Evolutionary conservation across 495 filamentous ascomycete genomes (phyloP), one percentile per base, ranked within the genome.

Genomic region (Daldinia bambusicola): DNA sequence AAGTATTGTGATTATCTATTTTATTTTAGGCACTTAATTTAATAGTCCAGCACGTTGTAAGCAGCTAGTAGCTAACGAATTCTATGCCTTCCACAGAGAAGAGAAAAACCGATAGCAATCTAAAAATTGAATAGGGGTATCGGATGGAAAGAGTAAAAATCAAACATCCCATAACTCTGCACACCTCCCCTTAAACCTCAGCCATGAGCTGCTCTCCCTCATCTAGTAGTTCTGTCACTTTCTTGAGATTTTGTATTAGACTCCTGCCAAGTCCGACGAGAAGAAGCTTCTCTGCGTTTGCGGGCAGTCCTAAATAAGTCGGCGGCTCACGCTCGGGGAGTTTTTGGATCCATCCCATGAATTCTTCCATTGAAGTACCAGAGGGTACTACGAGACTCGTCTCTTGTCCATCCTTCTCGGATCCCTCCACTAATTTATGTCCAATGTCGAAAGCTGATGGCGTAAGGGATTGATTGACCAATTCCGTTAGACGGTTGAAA

Each of bases 311-410:
- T n/a, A 99, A 84, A 77, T 97, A 99, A 6, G 94, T 97, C 0
- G 95, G 95, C 50, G 95, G 95, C 77, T 99, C 95, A 74, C 95
- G 87, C 85, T 99, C 95, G 12, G 95, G 95, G 68, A 99, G 81
- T 43, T 86, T 86, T 71, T 97, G 91, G 52, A 98, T 95, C 95
- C 95, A 99, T 43, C 87, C 86, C 80, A 92, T 89, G 74, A 98
- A 98, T 70, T 97, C 93, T 62, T 88, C 88, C 80, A 97, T 88
- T 32, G 88, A 88, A 8, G 94, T 97, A 30, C 91, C 89, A 18
- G 86, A 84, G 1, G 95, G 96, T 43, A 97, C 89, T 2, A 86
- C 85, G 34, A 99, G 82, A 58, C 88, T 87, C 18, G 89, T 83
- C 45, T 89, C 88, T 1, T 76, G 77, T 8, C 75, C 79, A 34